A percentile compares a stretch with the other conserved stretches of the same genome.
Conservation (phyloP, 2,329 filamentous ascomycete genomes). For the Epichloe gansuensis region DNA sequence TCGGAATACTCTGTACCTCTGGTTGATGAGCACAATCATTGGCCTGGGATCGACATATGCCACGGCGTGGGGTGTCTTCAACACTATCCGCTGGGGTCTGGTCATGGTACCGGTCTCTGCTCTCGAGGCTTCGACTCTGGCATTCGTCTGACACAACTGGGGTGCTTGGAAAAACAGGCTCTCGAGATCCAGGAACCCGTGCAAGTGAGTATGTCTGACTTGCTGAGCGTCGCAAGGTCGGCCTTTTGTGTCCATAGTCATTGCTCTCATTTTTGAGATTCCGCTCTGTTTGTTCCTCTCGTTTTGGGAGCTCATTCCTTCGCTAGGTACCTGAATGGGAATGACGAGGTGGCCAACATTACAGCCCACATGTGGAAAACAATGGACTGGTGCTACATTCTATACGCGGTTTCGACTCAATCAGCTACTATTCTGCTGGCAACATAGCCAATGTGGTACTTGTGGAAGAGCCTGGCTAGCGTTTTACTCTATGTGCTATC, state of each 20-base stretch:
- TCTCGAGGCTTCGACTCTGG: constrained; percentile 50
- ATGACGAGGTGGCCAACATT: constrained; percentile 44
- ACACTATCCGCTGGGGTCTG: constrained; percentile 61
- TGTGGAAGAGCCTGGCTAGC: constrained; percentile 53
- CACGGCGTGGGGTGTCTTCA: constrained; percentile 64
- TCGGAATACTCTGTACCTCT: constrained; percentile 58
- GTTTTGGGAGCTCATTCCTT: constrained; percentile 44
- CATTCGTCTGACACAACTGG: constrained; percentile 58
- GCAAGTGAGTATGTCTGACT: constrained; percentile 5
- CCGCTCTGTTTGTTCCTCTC: constrained; percentile 52
- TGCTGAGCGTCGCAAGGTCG: constrained; percentile 33
- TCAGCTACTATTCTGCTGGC: constrained; percentile 53
- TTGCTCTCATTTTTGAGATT: constrained; percentile 48
- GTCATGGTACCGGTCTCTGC: constrained; percentile 62
- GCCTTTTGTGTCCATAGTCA: constrained; percentile 36
- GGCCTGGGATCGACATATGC: constrained; percentile 51
- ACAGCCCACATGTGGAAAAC: constrained; percentile 53
- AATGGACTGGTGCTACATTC: constrained; percentile 56
- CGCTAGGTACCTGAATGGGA: constrained; percentile 48
- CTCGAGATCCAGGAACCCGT: constrained; percentile 13
- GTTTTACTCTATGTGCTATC: constrained; percentile 59
- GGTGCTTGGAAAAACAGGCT: constrained; percentile 32
- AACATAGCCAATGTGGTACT: constrained; percentile 53
- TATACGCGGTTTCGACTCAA: constrained; percentile 55
- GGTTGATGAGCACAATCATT: constrained; percentile 55